Base-by-base conservation (phyloP, 768 basidiomycete species). In the Postia placenta region DNA sequence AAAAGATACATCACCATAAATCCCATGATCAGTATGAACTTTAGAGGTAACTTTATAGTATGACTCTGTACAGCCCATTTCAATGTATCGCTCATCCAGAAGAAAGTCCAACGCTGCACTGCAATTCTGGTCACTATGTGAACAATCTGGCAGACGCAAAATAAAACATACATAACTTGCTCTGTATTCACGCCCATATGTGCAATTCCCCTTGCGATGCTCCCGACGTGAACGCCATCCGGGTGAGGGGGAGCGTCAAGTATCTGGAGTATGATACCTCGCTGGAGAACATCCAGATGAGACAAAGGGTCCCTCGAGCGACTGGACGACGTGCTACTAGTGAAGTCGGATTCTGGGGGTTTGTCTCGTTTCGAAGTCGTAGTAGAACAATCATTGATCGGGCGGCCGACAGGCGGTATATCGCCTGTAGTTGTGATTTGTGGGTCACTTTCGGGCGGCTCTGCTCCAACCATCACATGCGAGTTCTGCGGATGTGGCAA, bases 71-170 rank as follows among this genome's bases (percentile, higher is more conserved):
- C 27, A 23, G 9, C 50, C 47, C 9, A 45, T 40, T 23, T 51
- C 48, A 37, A 65, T 50, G 27, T 49, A 51, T 1, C 53, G 53
- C 42, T 27, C 47, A 23, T 50, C 58, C 37, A 56, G 28, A 20
- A 66, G 46, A 1, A 42, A 26, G 12, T 64, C 57, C 17, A 66
- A 43, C 9, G 56, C 62, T 26, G 47, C 42, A 3, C 64, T 66
- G 43, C 20, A 39, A 7, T n/a, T 7, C 9, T 22, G 6, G 14
- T 17, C 42, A 27, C 26, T 7, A 17, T 3, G 19, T 12, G 14
- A 15, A 17, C 1, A 12, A 9, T 24, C 4, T 4, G 22, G 5
- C 12, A 22, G 1, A 6, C 12, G 6, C 15, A 25, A 14, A 11
- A 17, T 12, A 33, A 17, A 1, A 49, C 54, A 35, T 36, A 54